Base-by-base conservation (phyloP, 345 rosid genomes). In the Anacardium occidentale region DNA sequence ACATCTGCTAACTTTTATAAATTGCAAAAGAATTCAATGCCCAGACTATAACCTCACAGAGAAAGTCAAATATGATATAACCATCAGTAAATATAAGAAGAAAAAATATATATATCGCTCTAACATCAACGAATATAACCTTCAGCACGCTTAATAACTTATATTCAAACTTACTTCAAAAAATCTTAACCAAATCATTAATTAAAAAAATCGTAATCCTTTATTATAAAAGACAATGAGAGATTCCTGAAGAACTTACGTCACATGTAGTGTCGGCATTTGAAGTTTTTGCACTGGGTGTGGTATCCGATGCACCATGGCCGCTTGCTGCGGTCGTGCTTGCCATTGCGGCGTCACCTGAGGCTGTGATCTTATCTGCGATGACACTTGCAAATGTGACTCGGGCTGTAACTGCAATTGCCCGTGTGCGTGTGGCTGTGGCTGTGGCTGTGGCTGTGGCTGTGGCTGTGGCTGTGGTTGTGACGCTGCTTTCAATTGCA, bases 211-310 rank as follows among this genome's bases (percentile, higher is more conserved):
- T 47, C 20, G 8, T 12, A 29, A 52, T 1, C 2, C 10, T 40
- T 54, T 18, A 20, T 37, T 57, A 15, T 47, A 44, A 14, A 32
- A 66, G 25, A 66, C 24, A 52, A 37, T 10, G 15, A 62, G 48
- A 37, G n/a, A 50, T 64, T 40, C 13, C 26, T 20, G 52, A 37
- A 48, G 69, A 61, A 54, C 66, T 82, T 75, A 86, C 89, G 71
- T 68, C 47, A 58, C 56, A 70, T 47, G 85, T 74, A 50, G 69
- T 59, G 79, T 68, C 42, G 57, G 84, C 70, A 69, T 59, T 10
- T 78, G 76, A 73, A 81, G 73, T 56, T 64, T 81, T 22, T 82
- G 86, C 71, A 83, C 76, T 7, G 82, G 84, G n/a, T 81, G 88
- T 62, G 75, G 74, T 34, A 77, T 57, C 65, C 85, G 76, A 21